These are phyloP conservation scores for Choiromyces venosus DNA, from an alignment of 495 filamentous ascomycete genomes.

Conservation along the genomic window DNA sequence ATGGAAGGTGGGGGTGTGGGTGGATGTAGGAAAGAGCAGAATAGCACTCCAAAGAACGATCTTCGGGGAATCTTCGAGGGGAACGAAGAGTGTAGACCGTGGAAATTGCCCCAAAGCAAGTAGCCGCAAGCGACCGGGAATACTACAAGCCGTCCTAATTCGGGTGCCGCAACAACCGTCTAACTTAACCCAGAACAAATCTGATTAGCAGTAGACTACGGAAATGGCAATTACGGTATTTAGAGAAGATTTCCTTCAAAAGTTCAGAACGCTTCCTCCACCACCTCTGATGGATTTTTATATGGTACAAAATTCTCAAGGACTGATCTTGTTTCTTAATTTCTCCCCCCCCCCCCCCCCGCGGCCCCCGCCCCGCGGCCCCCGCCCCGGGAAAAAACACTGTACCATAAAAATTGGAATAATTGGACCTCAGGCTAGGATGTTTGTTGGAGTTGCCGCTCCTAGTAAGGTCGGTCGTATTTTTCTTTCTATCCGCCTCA, in stretches of 20 bases:
- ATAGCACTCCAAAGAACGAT: conserved; percentile 15
- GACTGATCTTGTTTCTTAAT: not conserved
- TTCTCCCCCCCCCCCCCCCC: not conserved
- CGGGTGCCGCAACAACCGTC: conserved; percentile 30
- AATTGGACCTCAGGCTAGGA: too few species aligned
- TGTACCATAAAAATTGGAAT: too few species aligned
- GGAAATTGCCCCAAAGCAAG: conserved; percentile 22
- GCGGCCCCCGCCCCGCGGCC: not conserved
- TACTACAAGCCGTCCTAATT: conserved; percentile 18
- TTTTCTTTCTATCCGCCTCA: too few species aligned
- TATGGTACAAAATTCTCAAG: not conserved
- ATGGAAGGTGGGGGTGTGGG: conserved; percentile 20
- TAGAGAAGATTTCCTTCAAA: not conserved
- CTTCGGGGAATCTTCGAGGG: conserved; percentile 21
- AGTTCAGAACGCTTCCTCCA: not conserved
- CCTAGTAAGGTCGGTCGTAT: too few species aligned
- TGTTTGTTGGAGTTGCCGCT: too few species aligned
- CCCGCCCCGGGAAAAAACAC: not conserved
- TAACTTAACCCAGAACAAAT: conserved; percentile 1
- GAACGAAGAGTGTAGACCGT: conserved; percentile 1
- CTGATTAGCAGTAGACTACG: too few species aligned
- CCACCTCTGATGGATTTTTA: not conserved
- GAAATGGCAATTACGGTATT: too few species aligned
- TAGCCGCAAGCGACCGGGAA: conserved; percentile 31
- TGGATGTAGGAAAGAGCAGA: conserved; percentile 15